Base-by-base conservation (phyloP, 2,329 filamentous ascomycete genomes). In the Waltergamsia citrina region DNA sequence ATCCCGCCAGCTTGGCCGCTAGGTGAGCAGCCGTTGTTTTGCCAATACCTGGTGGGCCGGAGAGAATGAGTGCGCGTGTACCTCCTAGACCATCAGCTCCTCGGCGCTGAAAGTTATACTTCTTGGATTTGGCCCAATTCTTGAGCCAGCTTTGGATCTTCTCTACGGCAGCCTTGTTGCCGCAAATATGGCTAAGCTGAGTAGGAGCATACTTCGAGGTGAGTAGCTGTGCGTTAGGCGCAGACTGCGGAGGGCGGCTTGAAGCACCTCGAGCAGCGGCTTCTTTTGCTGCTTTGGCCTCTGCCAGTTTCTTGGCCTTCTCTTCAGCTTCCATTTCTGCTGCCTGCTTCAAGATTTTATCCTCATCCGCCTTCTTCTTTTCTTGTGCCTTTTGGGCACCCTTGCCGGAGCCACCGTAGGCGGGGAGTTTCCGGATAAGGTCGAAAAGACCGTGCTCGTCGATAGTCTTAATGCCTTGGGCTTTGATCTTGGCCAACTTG, bases 1-100 rank as follows among this genome's bases (percentile, higher is more conserved):
- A 96, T 3, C 90, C 88, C 52, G 94, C 88, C 15, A 96, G 63
- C 50, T 87, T 93, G 1, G 92, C 90, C 12, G 94, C 85, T 20
- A 98, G 67, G 63, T 98, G 92, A 17, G 92, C 92, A 32, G 93
- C 86, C 21, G 92, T 98, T 3, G 92, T 98, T 62, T 98, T 98
- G 45, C 92, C 92, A 44, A 98, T 94, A 14, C 92, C 92, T 20
- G 92, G 92, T 12, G 92, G 90, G 0, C 92, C 92, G 44, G 93
- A 88, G 35, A 98, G 81, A 53, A 96, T 94, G 43, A 96, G 80
- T n/a, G 90, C 85, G 42, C 92, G 80, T 47, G 82, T 84, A 0
- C 71, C 71, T 22, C 90, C 90, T 53, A 80, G 80, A 2, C 88
- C 92, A 56, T 96, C 88, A 8, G 82, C 71, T 1, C 92, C 92